Evolutionary conservation across 495 filamentous ascomycete species (phyloP).

Genomic region (Aspergillus campestris): DNA sequence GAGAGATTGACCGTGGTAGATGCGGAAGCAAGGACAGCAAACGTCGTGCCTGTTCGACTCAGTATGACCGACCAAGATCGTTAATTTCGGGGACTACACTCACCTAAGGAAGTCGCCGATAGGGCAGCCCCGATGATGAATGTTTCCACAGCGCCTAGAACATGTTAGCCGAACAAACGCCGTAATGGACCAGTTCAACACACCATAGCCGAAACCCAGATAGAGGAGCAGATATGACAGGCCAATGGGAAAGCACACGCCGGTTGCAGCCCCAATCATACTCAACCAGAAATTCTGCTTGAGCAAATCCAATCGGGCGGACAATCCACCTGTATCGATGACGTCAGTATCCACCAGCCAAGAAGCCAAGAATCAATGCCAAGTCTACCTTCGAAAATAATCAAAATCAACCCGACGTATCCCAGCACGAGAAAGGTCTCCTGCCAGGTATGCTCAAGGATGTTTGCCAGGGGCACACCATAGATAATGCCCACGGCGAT

Average conservation of each 20-base stretch:
- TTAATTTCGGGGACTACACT: background rate
- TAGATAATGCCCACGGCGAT: conserved; percentile 31
- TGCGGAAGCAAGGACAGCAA: conserved; percentile 24
- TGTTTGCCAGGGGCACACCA: conserved; percentile 23
- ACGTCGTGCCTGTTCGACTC: conserved; percentile 18
- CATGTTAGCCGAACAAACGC: background rate
- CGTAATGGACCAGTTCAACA: background rate
- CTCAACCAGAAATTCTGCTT: conserved; percentile 25
- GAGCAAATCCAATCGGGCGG: conserved; percentile 23
- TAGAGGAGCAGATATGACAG: conserved; percentile 25
- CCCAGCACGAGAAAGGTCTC: conserved; percentile 24
- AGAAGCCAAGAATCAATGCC: background rate
- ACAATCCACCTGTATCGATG: conserved; percentile 22
- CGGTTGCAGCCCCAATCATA: conserved; percentile 23
- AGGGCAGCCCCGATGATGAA: conserved; percentile 28
- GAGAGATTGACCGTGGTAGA: conserved; percentile 18
- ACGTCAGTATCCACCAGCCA: conserved; percentile 3
- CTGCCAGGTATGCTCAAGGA: conserved; percentile 23
- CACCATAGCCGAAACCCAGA: conserved; percentile 25
- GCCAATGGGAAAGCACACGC: conserved; percentile 25
- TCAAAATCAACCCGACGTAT: conserved; percentile 30
- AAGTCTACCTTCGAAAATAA: conserved; percentile 26
- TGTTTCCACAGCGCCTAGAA: conserved; percentile 25
- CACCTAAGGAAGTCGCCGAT: conserved; percentile 29
- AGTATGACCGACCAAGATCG: background rate